Base-by-base conservation (phyloP, 2,329 filamentous ascomycete genomes). In the Colletotrichum phormii region DNA sequence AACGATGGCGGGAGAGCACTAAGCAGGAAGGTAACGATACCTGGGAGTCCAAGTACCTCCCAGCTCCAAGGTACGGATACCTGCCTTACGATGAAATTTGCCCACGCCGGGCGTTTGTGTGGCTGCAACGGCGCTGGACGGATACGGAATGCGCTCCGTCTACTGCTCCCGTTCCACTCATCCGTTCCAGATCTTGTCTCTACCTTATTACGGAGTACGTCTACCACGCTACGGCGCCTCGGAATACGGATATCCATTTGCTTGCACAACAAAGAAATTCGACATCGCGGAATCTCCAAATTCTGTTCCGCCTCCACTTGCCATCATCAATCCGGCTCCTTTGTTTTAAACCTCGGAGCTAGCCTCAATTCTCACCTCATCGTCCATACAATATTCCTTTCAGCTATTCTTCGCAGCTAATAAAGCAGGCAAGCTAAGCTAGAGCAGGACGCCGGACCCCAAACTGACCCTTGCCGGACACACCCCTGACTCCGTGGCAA, bases 141-240 rank as follows among this genome's bases (percentile, higher is more conserved):
- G 55, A 70, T 70, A 61, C 70, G 70, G 66, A 70, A 70, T 70
- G 35, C 66, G 35, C 55, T 72, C 70, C 66, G 70, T 70, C 66
- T 42, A 18, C 26, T 24, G 49, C 29, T 55, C 26, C 63, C 46
- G 42, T 53, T 55, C 33, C 31, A 26, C 42, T 9, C 42, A 49
- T 49, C 18, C 42, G 42, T 49, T 15, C 18, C 42, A 49, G 42
- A 49, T 49, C 6, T 15, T 49, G 18, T 53, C 55, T 29, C 46
- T 35, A 12, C 31, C n/a, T 5, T 33, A 11, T 12, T 24, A 12
- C 9, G 42, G 7, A 11, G 42, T 7, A 11, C 31, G 37, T 42
- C 15, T 5, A 42, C 37, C 15, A 42, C 15, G 37, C 15, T 42
- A 42, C 37, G 13, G 37, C 13, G 15, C 37, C 15, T 2, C 5